phyloP scores from a whole-genome alignment of 495 filamentous ascomycete species.

The Trichoderma erinaceum region DNA sequence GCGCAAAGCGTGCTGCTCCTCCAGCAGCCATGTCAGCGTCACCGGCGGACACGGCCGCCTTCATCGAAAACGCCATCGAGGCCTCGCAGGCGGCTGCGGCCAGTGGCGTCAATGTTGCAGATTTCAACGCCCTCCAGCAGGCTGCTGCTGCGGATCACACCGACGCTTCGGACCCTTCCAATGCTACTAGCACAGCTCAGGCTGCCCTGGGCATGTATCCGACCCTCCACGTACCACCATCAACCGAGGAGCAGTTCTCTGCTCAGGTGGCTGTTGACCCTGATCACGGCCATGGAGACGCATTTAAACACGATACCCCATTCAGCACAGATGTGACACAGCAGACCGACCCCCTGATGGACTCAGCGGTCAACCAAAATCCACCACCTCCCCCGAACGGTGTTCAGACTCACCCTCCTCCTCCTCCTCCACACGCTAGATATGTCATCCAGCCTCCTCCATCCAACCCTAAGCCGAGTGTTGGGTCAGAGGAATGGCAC shows the following conservation, averaged over 20 bases:
- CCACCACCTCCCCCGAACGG: constrained; percentile 24
- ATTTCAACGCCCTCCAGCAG: constrained; percentile 46
- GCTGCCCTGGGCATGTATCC: constrained; percentile 64
- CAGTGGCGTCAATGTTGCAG: constrained; percentile 32
- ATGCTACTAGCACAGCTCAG: constrained; percentile 60
- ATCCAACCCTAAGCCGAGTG: constrained; percentile 65
- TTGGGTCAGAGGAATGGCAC: constrained; percentile 97
- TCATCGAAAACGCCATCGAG: constrained; percentile 41
- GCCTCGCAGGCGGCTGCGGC: constrained; percentile 33
- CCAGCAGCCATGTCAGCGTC: constrained; percentile 32
- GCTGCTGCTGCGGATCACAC: constrained; percentile 38
- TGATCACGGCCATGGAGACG: constrained; percentile 26
- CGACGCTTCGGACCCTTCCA: constrained; percentile 40
- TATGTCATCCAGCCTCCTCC: constrained; percentile 31
- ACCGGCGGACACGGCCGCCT: constrained; percentile 32
- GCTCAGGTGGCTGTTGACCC: constrained; percentile 33
- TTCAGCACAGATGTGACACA: constrained; percentile 24
- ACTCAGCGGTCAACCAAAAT: constrained; percentile 26
- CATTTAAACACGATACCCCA: constrained; percentile 23
- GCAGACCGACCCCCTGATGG: constrained; percentile 35
- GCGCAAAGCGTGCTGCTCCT: constrained; percentile 39
- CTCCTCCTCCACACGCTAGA: constrained; percentile 19
- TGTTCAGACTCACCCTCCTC: constrained; percentile 17
- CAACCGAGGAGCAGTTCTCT: constrained; percentile 64
- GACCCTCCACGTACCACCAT: constrained; percentile 62